Evolutionary conservation across 2,329 filamentous ascomycete genomes (phyloP), one percentile per base, ranked within the genome.

Genomic region (Sphaerulina vaccinii): DNA sequence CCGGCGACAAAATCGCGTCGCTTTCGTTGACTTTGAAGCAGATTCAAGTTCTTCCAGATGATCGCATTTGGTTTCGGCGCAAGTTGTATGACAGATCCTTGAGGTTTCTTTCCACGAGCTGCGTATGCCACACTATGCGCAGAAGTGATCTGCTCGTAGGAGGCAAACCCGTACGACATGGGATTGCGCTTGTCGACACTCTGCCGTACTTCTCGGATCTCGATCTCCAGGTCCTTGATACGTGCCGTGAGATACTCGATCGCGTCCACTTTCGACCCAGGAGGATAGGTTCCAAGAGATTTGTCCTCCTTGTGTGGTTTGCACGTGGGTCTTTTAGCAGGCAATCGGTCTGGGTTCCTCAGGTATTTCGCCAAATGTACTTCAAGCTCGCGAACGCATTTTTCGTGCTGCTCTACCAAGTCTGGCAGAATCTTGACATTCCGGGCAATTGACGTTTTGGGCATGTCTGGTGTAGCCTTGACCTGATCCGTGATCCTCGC

Each of bases 101-200:
- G 79, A 0, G 89, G 88, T 61, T 86, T 87, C 74, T 93, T 93
- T 42, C 84, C 88, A 52, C 87, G 87, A 18, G 87, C 83, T 8
- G 85, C 81, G 71, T 87, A 95, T 9, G 91, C 93, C 56, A 95
- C 90, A 16, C 82, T 82, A 66, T 99, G 93, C 0, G 93, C 90
- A 62, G 95, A 88, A 52, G 85, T 79, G 49, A 99, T 95, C 36
- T 85, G 86, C 36, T 92, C 84, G 73, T 93, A 99, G 63, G 90
- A 96, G 7, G 92, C 91, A 68, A 99, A 99, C 0, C 93, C 93
- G 66, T 91, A 99, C 0, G 89, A 80, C 80, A 95, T 87, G 13
- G 91, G 86, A 67, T 92, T 89, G 43, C 91, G 84, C 68, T 86
- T 90, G 71, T 97, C 92, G 6, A 99, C 84, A 1, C 84, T 84